Evolutionary conservation across 2,329 filamentous ascomycete species (phyloP), one percentile per base, ranked within the genome.

Genomic region (Gyromitra esculenta): DNA sequence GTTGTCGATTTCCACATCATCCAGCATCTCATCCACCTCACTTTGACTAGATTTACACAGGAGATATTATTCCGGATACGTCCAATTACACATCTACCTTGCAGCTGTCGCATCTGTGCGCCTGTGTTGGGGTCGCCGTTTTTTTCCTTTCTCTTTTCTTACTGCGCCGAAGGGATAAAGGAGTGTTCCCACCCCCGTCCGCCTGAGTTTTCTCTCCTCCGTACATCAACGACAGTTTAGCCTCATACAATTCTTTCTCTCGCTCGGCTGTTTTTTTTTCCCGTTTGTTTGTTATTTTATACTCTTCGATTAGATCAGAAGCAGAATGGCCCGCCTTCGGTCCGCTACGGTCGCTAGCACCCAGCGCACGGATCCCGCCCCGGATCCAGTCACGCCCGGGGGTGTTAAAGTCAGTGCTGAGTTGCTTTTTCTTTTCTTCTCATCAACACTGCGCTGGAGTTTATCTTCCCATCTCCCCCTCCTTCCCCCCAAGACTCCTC

Each of bases 251-350:
- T 18, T 50, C 11, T 45, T 45, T 45, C 11, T 45, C 43, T 15
- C 15, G 43, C 43, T 15, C 45, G 45, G 18, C 45, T 54, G 21
- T 54, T 54, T 54, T 54, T 54, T 25, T 11, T 25, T 31, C 21
- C 2, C 18, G 15, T 50, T 50, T 50, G 7, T 45, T 13, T 52
- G 25, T 35, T 37, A 45, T 25, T 59, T 21, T n/a, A 25, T 25
- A 18, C 21, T 48, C 52, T 8, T 6, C n/a, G 39, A 31, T 43
- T 41, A 57, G 35, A 25, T 37, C 15, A 52, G 48, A 39, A 60
- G 15, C 62, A 63, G 25, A 45, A 75, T 75, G 72, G 67, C 66
- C 65, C 72, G 72, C 60, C 59, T 75, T 56, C 59, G 72, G 72
- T 75, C 72, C 54, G 67, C 72, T 57, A 59, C 72, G 57, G 72